Conservation (phyloP, 2,329 filamentous ascomycete species). For the Coniella vitis region DNA sequence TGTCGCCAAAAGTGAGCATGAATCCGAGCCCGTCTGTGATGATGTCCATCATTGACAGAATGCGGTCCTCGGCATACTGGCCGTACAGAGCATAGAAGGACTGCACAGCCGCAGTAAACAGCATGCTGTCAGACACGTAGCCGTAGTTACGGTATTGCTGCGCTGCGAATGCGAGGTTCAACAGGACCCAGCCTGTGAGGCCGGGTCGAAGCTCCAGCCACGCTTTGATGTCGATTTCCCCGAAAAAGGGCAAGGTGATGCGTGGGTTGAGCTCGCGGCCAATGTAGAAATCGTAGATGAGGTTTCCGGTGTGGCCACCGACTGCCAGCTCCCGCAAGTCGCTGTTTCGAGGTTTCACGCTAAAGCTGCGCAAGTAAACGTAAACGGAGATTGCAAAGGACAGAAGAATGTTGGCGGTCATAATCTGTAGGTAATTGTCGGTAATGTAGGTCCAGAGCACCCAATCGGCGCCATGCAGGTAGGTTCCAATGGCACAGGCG, state of each 20-base stretch:
- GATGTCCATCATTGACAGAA: slow-evolving; percentile 85
- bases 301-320: slow-evolving; percentile 71
- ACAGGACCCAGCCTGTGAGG: slow-evolving; percentile 74
- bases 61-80: slow-evolving; percentile 74
- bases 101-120: slow-evolving; percentile 71
- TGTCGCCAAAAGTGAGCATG: slow-evolving; percentile 40
- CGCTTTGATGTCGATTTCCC: slow-evolving; percentile 77
- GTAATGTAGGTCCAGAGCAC: slow-evolving; percentile 82
- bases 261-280: slow-evolving; percentile 86
- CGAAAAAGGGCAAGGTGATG: slow-evolving; percentile 64
- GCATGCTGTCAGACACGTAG: slow-evolving; percentile 72
- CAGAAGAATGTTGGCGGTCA: slow-evolving; percentile 73
- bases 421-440: slow-evolving; percentile 76
- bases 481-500: slow-evolving; percentile 62
- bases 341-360: slow-evolving; percentile 62
- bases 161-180: slow-evolving; percentile 73
- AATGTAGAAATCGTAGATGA: slow-evolving; percentile 89
- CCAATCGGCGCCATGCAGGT: slow-evolving; percentile 68
- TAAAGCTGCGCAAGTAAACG: slow-evolving; percentile 72
- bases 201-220: slow-evolving; percentile 81
- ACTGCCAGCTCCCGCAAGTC: slow-evolving; percentile 67
- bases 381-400: slow-evolving; percentile 62
- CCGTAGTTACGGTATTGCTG: slow-evolving; percentile 79
- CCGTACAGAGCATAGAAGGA: slow-evolving; percentile 73
- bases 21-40: slow-evolving; percentile 85